A percentile compares a stretch with the other conserved stretches of the same genome.
phyloP scores from a whole-genome alignment of 192 early-diverging fungal species.

The Umbelopsis ramanniana region DNA sequence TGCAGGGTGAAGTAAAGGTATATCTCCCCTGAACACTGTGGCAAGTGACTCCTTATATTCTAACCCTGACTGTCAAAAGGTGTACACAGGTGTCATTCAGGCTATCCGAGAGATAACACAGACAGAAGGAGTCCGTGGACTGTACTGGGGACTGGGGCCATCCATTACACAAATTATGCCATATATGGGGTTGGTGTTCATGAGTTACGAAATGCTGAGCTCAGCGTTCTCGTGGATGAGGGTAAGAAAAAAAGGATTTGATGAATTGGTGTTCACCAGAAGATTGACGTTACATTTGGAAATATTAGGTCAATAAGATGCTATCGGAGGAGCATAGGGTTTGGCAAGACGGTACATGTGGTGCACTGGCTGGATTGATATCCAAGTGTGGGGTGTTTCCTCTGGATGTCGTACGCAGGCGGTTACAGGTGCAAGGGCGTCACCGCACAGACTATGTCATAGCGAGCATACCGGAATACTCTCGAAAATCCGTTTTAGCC shows the following conservation, averaged over 20 bases:
- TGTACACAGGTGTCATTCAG: conserved; percentile 68
- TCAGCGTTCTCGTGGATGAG: conserved; percentile 44
- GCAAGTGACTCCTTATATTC: neutral
- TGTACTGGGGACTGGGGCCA: conserved; percentile 85
- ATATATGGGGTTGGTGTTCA: conserved; percentile 94
- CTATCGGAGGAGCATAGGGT: conserved; percentile 29
- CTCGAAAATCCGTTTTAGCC: conserved; percentile 49
- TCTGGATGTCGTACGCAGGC: conserved; percentile 84
- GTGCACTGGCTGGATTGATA: conserved; percentile 79
- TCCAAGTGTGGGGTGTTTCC: conserved; percentile 90
- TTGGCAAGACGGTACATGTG: conserved; percentile 73
- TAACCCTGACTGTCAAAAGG: too few relatives aligned
- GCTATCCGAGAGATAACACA: conserved; percentile 68
- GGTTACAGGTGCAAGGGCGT: conserved; percentile 83
- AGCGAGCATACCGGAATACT: conserved; percentile 68
- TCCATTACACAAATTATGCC: conserved; percentile 90
- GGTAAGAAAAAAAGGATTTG: conserved; percentile 26
- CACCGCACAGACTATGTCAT: conserved; percentile 61
- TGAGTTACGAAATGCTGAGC: conserved; percentile 69
- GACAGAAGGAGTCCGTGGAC: conserved; percentile 80
- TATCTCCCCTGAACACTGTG: too few relatives aligned
- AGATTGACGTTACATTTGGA: neutral
- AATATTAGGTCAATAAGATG: conserved; percentile 33
- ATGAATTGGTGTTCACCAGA: too few relatives aligned
- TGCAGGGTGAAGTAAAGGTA: conserved; percentile 68